These are phyloP conservation scores for Zygotorulaspora sp. DNA, from an alignment of 805 yeast species.

Conservation along the genomic window DNA sequence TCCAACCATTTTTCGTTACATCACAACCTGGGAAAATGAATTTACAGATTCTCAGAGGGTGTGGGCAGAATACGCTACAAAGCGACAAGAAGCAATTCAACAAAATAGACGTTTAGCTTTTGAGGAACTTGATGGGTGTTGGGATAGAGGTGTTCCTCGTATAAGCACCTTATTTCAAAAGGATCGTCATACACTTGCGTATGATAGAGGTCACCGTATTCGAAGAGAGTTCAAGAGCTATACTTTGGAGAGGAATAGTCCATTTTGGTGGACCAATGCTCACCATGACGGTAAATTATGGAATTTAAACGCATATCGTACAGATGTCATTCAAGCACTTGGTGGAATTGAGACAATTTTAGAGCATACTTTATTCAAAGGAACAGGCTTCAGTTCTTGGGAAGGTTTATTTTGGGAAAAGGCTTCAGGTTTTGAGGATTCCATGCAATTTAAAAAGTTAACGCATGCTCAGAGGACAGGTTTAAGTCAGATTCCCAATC, in stretches of 20 bases:
- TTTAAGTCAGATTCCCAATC: conserved; percentile 92
- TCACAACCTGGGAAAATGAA: conserved; percentile 96
- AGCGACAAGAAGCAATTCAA: conserved; percentile 79
- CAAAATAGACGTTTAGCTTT: conserved; percentile 81
- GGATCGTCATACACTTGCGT: conserved; percentile 89
- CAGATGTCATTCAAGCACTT: conserved; percentile 93
- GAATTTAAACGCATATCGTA: conserved; percentile 87
- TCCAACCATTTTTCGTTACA: conserved; percentile 90
- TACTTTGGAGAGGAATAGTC: conserved; percentile 66
- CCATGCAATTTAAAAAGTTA: conserved; percentile 86
- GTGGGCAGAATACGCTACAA: conserved; percentile 95
- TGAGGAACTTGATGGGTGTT: conserved; percentile 88
- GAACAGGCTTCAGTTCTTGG: conserved; percentile 97
- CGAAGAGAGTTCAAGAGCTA: conserved; percentile 75
- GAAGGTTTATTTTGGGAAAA: conserved; percentile 99
- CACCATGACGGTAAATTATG: conserved; percentile 95
- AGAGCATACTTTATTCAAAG: conserved; percentile 92
- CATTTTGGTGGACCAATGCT: conserved; percentile 95
- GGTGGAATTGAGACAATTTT: conserved; percentile 96
- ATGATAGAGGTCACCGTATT: conserved; percentile 88
- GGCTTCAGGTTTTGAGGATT: conserved; percentile 95
- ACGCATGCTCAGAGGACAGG: conserved; percentile 98
- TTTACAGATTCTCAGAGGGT: conserved; percentile 90
- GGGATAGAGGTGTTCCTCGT: conserved; percentile 97
- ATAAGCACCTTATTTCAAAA: conserved; percentile 92